These are phyloP conservation scores for Phytophthora macrochlamydospora DNA, from an alignment of 352 stramenopile genomes.

Conservation along the genomic window DNA sequence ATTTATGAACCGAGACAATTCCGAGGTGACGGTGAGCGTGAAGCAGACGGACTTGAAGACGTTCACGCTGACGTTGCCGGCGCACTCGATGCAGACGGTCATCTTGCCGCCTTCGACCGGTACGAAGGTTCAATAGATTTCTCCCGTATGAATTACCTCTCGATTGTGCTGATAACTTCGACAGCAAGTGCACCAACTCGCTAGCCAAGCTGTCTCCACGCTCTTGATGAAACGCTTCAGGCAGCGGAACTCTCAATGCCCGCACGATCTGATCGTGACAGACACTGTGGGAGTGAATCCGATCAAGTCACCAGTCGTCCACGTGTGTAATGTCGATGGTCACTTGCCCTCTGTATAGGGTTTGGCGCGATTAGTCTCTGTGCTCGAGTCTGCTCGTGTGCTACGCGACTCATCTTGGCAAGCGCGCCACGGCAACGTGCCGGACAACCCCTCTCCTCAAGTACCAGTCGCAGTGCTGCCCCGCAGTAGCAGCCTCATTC, in stretches of 20 bases:
- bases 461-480: neutral
- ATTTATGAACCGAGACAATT: constrained; percentile 45
- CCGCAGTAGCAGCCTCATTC: neutral
- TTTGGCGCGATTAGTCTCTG: neutral
- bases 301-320: neutral
- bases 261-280: neutral
- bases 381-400: constrained; percentile 3
- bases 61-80: constrained; percentile 18
- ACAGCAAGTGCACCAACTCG: too few species aligned
- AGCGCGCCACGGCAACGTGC: neutral
- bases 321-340: neutral
- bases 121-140: constrained; percentile 19
- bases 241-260: neutral
- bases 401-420: neutral
- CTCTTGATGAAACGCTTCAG: neutral
- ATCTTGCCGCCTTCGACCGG: constrained; percentile 21
- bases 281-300: constrained; percentile 4
- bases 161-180: too few species aligned
- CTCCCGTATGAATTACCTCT: too few species aligned
- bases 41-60: constrained; percentile 29
- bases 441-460: neutral
- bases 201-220: too few species aligned
- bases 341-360: neutral
- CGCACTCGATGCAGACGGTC: constrained; percentile 27
- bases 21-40: constrained; percentile 39